A percentile compares a stretch with the other conserved stretches of the same genome.
These are phyloP conservation scores for Candida dajiaensis DNA, from an alignment of 805 yeast genomes.

Conservation along the genomic window DNA sequence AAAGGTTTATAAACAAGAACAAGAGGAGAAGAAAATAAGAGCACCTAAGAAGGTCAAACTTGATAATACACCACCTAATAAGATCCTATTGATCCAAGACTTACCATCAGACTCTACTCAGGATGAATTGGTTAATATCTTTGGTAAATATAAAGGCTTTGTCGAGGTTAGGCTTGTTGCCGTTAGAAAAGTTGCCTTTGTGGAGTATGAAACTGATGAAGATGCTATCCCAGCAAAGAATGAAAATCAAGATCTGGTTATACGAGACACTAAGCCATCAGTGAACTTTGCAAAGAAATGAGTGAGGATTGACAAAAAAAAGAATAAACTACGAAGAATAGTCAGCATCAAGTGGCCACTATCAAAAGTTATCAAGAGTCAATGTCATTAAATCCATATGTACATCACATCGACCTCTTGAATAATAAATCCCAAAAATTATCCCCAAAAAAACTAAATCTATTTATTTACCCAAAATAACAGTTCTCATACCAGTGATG, in stretches of 20 bases:
- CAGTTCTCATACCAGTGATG: conserved; percentile 63
- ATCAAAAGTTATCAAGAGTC: neutral
- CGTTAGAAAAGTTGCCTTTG: conserved; percentile 67
- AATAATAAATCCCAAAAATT: neutral
- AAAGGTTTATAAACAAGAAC: conserved; percentile 12
- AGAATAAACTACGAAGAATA: neutral
- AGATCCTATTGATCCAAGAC: conserved; percentile 59
- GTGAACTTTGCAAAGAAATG: conserved; percentile 26
- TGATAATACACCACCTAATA: conserved; percentile 56
- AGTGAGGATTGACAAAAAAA: neutral
- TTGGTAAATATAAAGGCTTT: conserved; percentile 53
- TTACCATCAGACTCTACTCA: conserved; percentile 41
- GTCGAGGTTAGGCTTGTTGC: conserved; percentile 61
- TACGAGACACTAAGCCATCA: conserved; percentile 14
- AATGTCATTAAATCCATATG: neutral
- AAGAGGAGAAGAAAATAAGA: conserved; percentile 13
- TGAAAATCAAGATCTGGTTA: conserved; percentile 17
- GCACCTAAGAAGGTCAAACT: conserved; percentile 15
- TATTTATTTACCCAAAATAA: conserved; percentile 64
- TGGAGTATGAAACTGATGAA: conserved; percentile 61
- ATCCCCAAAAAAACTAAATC: neutral
- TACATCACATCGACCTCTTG: neutral
- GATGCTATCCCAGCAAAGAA: conserved; percentile 41
- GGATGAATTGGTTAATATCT: conserved; percentile 38
- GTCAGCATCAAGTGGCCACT: neutral